Percentiles rank a stretch among this genome's conserved stretches.
phyloP scores from a whole-genome alignment of 169 alveolate species.

The Hammondia hammondi region DNA sequence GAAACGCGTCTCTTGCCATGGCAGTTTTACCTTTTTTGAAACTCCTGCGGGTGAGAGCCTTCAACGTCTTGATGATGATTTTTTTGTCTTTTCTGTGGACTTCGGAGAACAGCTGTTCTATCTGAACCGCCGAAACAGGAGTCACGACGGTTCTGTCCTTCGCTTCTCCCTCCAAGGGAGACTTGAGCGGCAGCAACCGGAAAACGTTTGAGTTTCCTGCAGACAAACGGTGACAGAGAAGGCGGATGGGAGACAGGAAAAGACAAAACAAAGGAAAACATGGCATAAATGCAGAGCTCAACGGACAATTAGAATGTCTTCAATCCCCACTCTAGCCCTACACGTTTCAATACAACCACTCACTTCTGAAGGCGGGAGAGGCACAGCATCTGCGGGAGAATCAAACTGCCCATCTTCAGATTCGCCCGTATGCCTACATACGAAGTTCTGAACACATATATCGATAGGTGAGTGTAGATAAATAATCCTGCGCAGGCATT shows the following conservation, averaged over 20 bases:
- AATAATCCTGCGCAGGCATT: background rate
- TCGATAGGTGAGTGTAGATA: background rate
- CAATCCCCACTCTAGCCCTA: too few species aligned
- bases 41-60: background rate
- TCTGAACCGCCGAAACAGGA: background rate
- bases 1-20: background rate
- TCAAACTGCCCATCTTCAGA: background rate
- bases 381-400: background rate
- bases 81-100: background rate
- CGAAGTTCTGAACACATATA: too few species aligned
- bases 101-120: background rate
- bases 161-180: background rate
- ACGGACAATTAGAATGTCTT: too few species aligned
- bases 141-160: too few species aligned
- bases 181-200: background rate
- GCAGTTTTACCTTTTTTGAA: background rate
- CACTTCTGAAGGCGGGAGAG: background rate
- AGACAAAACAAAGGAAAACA: too few species aligned
- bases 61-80: background rate
- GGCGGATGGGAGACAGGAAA: background rate
- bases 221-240: background rate
- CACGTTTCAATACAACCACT: too few species aligned
- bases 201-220: background rate
- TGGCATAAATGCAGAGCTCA: too few species aligned
- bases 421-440: background rate